Base-by-base conservation (phyloP, 306 rosid species). In the Rosa rugosa region DNA sequence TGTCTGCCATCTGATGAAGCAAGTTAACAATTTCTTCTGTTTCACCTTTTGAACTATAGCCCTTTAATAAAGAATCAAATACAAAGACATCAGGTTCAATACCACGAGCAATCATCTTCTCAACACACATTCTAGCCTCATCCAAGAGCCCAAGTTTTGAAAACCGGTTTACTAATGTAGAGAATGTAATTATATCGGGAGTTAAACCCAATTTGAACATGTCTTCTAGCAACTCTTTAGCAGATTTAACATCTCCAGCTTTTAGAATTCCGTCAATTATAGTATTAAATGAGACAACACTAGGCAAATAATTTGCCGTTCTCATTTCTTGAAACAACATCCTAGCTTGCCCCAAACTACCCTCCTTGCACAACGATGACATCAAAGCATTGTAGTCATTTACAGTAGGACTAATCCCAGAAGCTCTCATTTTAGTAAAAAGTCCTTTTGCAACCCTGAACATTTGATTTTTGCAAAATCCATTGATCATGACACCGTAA, bases 391-490 rank as follows among this genome's bases (percentile, higher is more conserved):
- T 95, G 84, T 87, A 91, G 80, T 88, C 95, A 71, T 45, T 41
- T 40, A 79, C 81, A 9, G 83, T 46, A 49, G 94, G 97, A 72
- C 68, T 85, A 83, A 84, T 73, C 79, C 95, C 95, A 79, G 85
- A 85, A 76, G 62, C 83, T 81, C 80, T 86, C 85, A 59, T 87
- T 77, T 88, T 91, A 75, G 23, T 49, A 69, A 94, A 85, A 71
- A 95, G 83, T 69, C 98, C 99, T 85, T 79, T 92, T 59, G 96
- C 99, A 69, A 95, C 56, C 31, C 78, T 85, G 62, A 88, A 82
- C 80, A 92, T 80, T 49, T 87, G 91, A 88, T 83, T 87, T 81
- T 89, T 88, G 88, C 99, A 95, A 71, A 95, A 83, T 76, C 99
- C 99, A 84, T 81, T 84, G 62, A 95, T 90, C 86, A 92, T 81